Percentiles rank a stretch among this genome's conserved stretches.
Conservation (phyloP, 140 eudicot species). For the Oenanthe javanica region DNA sequence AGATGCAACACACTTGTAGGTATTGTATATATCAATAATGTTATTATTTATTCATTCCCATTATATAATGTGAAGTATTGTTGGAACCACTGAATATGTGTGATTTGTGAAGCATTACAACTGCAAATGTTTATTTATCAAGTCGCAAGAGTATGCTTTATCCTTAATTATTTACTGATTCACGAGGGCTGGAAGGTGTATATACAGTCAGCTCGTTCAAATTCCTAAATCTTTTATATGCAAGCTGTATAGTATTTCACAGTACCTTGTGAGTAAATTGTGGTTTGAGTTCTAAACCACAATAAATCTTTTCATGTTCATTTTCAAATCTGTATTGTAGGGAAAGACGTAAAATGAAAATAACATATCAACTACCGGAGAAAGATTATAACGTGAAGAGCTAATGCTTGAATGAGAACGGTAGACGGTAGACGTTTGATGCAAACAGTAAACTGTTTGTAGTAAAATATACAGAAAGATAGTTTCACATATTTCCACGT, state of each 20-base stretch:
- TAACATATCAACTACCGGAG: not conserved
- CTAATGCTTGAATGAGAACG: not conserved
- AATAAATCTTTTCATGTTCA: slow-evolving; percentile 45
- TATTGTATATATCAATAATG: not conserved
- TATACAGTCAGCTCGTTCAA: not conserved
- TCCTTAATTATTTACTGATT: not conserved
- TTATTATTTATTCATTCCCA: not conserved
- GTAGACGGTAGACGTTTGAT: no score
- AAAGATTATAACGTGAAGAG: not conserved
- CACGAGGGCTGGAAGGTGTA: not conserved
- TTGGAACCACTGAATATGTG: not conserved
- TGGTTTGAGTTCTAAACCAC: not conserved
- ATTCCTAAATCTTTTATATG: not conserved
- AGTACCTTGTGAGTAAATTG: not conserved
- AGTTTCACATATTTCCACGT: not conserved
- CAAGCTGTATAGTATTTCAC: not conserved
- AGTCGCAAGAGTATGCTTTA: not conserved
- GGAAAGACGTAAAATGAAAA: not conserved
- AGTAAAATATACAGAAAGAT: not conserved
- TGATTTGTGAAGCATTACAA: not conserved
- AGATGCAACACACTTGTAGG: not conserved
- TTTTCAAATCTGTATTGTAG: slow-evolving; percentile 51
- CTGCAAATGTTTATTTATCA: not conserved
- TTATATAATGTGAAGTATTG: not conserved
- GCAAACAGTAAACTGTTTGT: not conserved